Evolutionary conservation across 2,329 filamentous ascomycete species (phyloP), one percentile per base, ranked within the genome.

Genomic region (Metarhizium robertsii): DNA sequence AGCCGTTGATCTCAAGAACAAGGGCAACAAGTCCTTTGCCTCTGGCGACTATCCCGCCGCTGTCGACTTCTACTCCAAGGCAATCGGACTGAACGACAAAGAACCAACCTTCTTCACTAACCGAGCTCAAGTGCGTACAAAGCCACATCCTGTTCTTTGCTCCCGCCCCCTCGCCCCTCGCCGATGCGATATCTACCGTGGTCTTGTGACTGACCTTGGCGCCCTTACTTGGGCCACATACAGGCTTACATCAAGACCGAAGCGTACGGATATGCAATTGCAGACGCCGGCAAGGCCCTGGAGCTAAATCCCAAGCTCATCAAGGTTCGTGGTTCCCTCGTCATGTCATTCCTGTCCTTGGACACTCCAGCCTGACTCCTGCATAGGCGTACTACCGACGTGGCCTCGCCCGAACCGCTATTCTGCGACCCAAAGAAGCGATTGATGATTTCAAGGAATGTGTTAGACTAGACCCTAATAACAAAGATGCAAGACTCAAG

Each of bases 221-320:
- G 46, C 53, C 32, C 43, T 52, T 55, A 50, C 49, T 54, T 53
- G 32, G 48, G 20, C 3, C 30, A 29, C 45, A n/a, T 55, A 14
- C 57, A 96, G 90, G 90, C 90, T 61, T 81, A 99, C 70, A 92
- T 99, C 72, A 97, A 96, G 75, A 86, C 92, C 43, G 94, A 99
- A 72, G 85, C 92, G 20, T 97, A 92, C 69, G 94, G 94, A 43
- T 95, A 92, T 74, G 92, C 94, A 29, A 87, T 97, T 64, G 79
- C 85, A 53, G 94, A 99, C 73, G 90, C 92, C 36, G 89, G 88
- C 53, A 95, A 89, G 72, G 94, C 94, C 16, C 85, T 97, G 66
- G 90, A 95, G 69, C 77, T 97, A 57, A 90, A 97, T 67, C 84
- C 90, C 16, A 83, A 84, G 66, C 90, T 96, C 69, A 81, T 92